phyloP scores from a whole-genome alignment of 257 asterid species.

The Verbena officinalis region DNA sequence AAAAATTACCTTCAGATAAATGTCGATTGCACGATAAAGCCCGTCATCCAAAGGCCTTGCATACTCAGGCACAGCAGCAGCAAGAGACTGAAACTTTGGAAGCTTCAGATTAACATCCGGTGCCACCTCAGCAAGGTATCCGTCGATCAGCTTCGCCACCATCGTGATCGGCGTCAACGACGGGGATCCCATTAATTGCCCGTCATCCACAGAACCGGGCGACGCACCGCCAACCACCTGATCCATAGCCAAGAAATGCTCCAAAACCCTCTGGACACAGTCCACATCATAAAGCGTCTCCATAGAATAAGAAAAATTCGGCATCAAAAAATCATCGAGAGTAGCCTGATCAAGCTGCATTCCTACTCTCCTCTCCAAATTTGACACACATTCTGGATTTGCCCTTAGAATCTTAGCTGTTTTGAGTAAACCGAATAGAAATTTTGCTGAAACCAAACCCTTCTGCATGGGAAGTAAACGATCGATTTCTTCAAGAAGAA shows the following conservation, averaged over 20 bases:
- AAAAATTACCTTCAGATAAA: conserved; percentile 76
- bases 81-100: conserved; percentile 85
- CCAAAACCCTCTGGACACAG: conserved; percentile 77
- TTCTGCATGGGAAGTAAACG: conserved; percentile 76
- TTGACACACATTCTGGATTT: conserved; percentile 51
- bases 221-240: conserved; percentile 71
- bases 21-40: conserved; percentile 92
- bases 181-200: conserved; percentile 78
- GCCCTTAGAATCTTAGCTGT: conserved; percentile 90
- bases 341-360: conserved; percentile 93
- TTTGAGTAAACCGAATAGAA: conserved; percentile 78
- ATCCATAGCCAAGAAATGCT: conserved; percentile 87
- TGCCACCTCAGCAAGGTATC: conserved; percentile 95
- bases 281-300: conserved; percentile 95
- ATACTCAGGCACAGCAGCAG: conserved; percentile 88
- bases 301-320: conserved; percentile 79
- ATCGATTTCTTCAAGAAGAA: conserved; percentile 82
- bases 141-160: conserved; percentile 93
- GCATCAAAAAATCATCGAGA: conserved; percentile 96
- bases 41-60: conserved; percentile 97
- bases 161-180: conserved; percentile 85
- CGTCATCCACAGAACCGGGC: conserved; percentile 79
- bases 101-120: conserved; percentile 88
- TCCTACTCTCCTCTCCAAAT: conserved; percentile 82
- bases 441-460: conserved; percentile 71